A percentile compares a stretch with the other conserved stretches of the same genome.
phyloP scores from a whole-genome alignment of 106 monocot genomes.

The Allium fistulosum region DNA sequence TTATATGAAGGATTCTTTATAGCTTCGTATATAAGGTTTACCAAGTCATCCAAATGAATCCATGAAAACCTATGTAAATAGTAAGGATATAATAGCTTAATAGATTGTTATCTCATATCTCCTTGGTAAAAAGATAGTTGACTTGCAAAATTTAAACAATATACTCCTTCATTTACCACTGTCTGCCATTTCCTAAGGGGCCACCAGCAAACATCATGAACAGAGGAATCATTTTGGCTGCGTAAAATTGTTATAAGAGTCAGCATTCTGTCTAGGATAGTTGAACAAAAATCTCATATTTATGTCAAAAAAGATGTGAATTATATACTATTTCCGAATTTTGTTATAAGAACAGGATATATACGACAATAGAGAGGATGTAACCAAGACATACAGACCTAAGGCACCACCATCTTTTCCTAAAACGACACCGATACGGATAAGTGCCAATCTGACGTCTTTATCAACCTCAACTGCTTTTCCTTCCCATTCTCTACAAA shows the following conservation, averaged over 20 bases:
- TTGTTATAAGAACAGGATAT: background rate
- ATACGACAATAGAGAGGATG: no score
- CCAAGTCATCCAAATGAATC: slow-evolving; percentile 85
- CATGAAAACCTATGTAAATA: slow-evolving; percentile 70
- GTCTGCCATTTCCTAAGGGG: slow-evolving; percentile 64
- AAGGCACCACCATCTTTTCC: slow-evolving; percentile 89
- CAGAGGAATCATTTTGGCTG: slow-evolving; percentile 89
- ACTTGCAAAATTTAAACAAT: background rate
- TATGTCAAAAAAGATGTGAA: background rate
- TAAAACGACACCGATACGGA: slow-evolving; percentile 82
- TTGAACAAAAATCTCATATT: background rate
- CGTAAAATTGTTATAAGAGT: slow-evolving; percentile 7
- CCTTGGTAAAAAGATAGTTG: background rate
- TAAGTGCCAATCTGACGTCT: slow-evolving; percentile 60
- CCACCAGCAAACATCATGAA: slow-evolving; percentile 92
- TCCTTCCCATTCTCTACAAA: slow-evolving; percentile 87
- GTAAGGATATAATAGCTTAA: background rate
- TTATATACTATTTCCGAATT: background rate
- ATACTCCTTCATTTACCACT: slow-evolving; percentile 40
- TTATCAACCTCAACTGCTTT: slow-evolving; percentile 59
- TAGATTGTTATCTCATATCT: background rate
- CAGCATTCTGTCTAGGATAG: background rate
- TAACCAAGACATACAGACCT: slow-evolving; percentile 25
- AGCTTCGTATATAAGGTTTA: slow-evolving; percentile 70
- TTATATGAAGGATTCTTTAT: slow-evolving; percentile 66